Base-by-base conservation (phyloP, 352 stramenopile species). In the Thraustotheca clavata region DNA sequence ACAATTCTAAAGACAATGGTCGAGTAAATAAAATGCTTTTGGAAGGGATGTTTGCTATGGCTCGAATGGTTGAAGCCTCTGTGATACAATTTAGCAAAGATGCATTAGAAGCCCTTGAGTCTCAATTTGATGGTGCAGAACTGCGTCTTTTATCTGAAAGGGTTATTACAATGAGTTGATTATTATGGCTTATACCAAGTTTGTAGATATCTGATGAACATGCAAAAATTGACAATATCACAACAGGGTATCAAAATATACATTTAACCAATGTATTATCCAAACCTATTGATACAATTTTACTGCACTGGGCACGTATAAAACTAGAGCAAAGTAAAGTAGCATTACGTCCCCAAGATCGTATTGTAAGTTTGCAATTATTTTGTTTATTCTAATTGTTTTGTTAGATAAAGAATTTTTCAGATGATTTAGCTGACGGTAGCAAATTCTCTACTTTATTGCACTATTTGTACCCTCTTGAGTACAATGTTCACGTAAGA, bases 31-130 rank as follows among this genome's bases (percentile, higher is more conserved):
- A 76, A 9, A 89, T 90, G 80, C 70, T 92, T 34, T 67, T 90
- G 9, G 83, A 92, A 59, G 88, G 78, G 12, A 75, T 92, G 73
- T 88, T 90, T 49, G 83, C 76, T 14, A 92, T 92, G 83, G 83
- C 83, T 20, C 79, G 83, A 3, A 90, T 90, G 80, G 83, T 92
- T 66, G 83, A 92, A 68, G 83, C 80, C 27, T 83, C 77, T 36
- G 76, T 82, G n/a, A 92, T 92, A 55, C 83, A 92, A 50, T 84
- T 88, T 72, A 76, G 78, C 29, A 92, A 89, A 61, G 83, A 89
- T 35, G 73, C 77, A 55, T 88, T 92, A 76, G 83, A 92, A 60
- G 87, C 80, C 18, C 77, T 92, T 24, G 80, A 90, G 63, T 76
- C 77, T 40, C 83, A 92, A 43, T 71, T 87, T 12, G 83, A 92